Evolutionary conservation across 495 filamentous ascomycete species (phyloP).

Genomic region (Annulohypoxylon maeteangense): DNA sequence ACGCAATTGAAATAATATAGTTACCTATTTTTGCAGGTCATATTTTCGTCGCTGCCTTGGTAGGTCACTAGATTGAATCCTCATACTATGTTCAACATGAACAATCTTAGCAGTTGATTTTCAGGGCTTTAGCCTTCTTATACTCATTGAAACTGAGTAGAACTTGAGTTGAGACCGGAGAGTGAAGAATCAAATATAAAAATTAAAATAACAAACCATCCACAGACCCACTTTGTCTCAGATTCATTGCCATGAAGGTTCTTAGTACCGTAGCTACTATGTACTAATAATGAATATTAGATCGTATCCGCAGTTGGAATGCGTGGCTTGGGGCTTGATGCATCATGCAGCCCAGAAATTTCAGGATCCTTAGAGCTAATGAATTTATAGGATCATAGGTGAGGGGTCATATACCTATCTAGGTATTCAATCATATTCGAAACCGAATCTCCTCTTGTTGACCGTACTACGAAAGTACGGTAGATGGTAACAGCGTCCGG

Average conservation of each 20-base stretch:
- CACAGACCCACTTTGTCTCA: background rate
- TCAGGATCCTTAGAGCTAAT: background rate
- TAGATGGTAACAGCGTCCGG: conserved; percentile 1
- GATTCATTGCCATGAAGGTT: background rate
- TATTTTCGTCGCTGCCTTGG: background rate
- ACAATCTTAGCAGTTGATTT: background rate
- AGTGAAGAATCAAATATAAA: background rate
- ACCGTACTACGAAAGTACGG: conserved; percentile 7
- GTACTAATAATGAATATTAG: background rate
- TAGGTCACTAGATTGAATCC: background rate
- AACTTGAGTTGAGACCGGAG: conserved; percentile 9
- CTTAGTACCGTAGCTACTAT: background rate
- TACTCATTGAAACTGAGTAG: background rate
- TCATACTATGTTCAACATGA: background rate
- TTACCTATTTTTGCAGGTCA: conserved; percentile 10
- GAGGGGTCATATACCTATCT: conserved; percentile 10
- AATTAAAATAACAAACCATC: background rate
- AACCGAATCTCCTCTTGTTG: conserved; percentile 4
- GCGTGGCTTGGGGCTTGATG: conserved; percentile 12
- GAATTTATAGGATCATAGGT: conserved; percentile 12
- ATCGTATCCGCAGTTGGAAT: conserved; percentile 15
- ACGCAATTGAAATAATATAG: conserved; percentile 10
- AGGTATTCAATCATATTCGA: background rate
- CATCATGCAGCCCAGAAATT: conserved; percentile 24
- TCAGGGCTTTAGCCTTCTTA: conserved; percentile 4